These are phyloP conservation scores for Coccomyxa subellipsoidea DNA, from an alignment of 163 green algal species.

Conservation along the genomic window DNA sequence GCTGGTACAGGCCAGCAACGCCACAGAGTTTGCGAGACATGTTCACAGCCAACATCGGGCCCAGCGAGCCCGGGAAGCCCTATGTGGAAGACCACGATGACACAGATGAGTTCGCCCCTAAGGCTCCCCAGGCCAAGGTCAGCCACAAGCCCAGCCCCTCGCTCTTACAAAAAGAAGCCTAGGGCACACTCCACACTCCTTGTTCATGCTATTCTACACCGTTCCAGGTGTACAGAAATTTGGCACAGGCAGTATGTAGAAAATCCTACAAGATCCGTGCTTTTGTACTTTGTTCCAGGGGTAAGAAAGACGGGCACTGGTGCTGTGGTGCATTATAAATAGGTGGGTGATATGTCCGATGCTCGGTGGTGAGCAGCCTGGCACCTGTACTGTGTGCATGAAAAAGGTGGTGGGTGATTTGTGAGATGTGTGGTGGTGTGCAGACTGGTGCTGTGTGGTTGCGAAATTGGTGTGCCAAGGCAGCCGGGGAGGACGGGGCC, in stretches of 20 bases:
- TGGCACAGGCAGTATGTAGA: too few species aligned
- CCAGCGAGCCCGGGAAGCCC: not conserved
- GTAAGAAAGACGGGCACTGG: too few species aligned
- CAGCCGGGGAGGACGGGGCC: not conserved
- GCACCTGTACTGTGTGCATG: not conserved
- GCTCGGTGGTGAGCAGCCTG: not conserved
- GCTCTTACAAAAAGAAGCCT: too few species aligned
- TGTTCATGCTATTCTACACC: not conserved
- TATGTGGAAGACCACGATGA: conserved; percentile 15
- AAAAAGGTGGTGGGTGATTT: not conserved
- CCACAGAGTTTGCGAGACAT: not conserved
- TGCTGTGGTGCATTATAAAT: too few species aligned
- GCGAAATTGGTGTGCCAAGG: conserved; percentile 37
- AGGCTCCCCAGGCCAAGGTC: conserved; percentile 19
- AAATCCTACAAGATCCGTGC: too few species aligned
- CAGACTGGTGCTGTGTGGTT: conserved; percentile 46
- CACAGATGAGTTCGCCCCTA: conserved; percentile 20
- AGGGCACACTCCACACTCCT: too few species aligned
- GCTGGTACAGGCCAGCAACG: conserved; percentile 4
- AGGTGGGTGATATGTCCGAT: too few species aligned
- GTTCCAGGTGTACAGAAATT: too few species aligned
- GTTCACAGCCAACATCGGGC: not conserved
- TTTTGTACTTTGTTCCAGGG: too few species aligned
- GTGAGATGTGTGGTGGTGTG: not conserved
- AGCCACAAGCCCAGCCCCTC: not conserved